Percentiles rank a stretch among this genome's conserved stretches.
These are phyloP conservation scores for Tuber umbilicatum DNA, from an alignment of 495 filamentous ascomycete genomes.

Conservation along the genomic window DNA sequence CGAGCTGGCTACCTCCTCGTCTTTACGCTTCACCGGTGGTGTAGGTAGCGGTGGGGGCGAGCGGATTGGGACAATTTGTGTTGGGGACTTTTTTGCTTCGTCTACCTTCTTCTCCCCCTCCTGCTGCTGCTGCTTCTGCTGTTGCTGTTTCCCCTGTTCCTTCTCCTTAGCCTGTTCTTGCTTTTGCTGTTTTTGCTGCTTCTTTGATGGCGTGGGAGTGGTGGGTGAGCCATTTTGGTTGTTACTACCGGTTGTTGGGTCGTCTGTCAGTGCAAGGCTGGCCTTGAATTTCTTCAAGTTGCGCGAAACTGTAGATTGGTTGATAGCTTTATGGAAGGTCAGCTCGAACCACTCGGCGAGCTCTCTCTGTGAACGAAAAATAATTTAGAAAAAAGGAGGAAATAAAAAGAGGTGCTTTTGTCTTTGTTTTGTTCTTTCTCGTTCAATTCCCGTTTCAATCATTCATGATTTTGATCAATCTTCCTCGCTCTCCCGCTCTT, in stretches of 20 bases:
- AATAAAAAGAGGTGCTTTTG: slow-evolving; percentile 15
- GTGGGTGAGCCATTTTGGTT: neutral
- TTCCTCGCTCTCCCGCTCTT: neutral
- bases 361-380: slow-evolving; percentile 28
- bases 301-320: slow-evolving; percentile 40
- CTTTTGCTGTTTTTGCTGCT: neutral
- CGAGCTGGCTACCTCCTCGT: slow-evolving; percentile 17
- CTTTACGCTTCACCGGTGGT: slow-evolving; percentile 28
- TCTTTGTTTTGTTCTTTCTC: slow-evolving; percentile 4
- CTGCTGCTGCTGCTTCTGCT: neutral
- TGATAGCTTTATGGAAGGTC: slow-evolving; percentile 38
- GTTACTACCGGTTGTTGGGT: slow-evolving; percentile 8
- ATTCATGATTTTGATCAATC: neutral
- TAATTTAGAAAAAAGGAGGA: slow-evolving; percentile 13
- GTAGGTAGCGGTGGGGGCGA: slow-evolving; percentile 18
- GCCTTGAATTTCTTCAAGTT: slow-evolving; percentile 41
- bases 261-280: slow-evolving; percentile 27
- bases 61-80: neutral
- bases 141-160: neutral
- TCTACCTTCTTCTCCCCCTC: neutral
- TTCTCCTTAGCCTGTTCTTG: neutral
- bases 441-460: neutral
- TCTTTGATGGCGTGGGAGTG: neutral
- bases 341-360: slow-evolving; percentile 39
- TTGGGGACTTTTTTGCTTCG: neutral